A percentile compares a stretch with the other conserved stretches of the same genome.
These are phyloP conservation scores for Hypoxylon sp. DNA, from an alignment of 2,329 filamentous ascomycete species.

Conservation along the genomic window DNA sequence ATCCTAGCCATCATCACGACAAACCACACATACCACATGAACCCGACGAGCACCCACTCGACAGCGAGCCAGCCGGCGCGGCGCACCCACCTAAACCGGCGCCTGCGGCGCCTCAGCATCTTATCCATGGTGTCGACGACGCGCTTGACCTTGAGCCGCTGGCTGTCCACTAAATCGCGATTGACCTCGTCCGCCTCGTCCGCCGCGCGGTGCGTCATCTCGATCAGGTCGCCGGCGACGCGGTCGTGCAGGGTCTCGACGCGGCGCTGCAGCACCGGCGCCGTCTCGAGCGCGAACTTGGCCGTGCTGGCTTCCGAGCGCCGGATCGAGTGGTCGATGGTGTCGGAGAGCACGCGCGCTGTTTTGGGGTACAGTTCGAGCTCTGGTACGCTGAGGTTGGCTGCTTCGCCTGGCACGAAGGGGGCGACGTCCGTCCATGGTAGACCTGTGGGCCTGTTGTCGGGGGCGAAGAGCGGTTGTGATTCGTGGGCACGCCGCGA, in stretches of 20 bases:
- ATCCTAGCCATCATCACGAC: slow-evolving; percentile 83
- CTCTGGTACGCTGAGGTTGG: slow-evolving; percentile 57
- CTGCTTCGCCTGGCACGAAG: slow-evolving; percentile 55
- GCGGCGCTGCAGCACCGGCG: slow-evolving; percentile 65
- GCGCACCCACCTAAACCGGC: slow-evolving; percentile 80
- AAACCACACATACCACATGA: slow-evolving; percentile 97
- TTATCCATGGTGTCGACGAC: slow-evolving; percentile 84
- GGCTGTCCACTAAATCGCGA: slow-evolving; percentile 80
- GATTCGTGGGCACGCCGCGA: slow-evolving; percentile 72
- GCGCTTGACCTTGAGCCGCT: slow-evolving; percentile 84
- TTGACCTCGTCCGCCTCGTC: slow-evolving; percentile 86
- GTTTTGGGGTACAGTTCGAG: slow-evolving; percentile 66
- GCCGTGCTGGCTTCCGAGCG: slow-evolving; percentile 73
- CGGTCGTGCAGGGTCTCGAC: slow-evolving; percentile 64
- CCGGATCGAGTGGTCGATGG: slow-evolving; percentile 64
- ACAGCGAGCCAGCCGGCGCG: slow-evolving; percentile 84
- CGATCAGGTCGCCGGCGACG: slow-evolving; percentile 68
- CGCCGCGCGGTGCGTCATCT: slow-evolving; percentile 75
- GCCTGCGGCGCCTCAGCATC: slow-evolving; percentile 77
- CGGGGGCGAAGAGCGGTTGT: slow-evolving; percentile 56
- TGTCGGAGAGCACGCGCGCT: slow-evolving; percentile 65
- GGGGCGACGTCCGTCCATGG: slow-evolving; percentile 63
- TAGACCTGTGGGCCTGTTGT: slow-evolving; percentile 48
- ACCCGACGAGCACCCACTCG: slow-evolving; percentile 88
- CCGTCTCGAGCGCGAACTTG: slow-evolving; percentile 70